Evolutionary conservation across 2,329 filamentous ascomycete species (phyloP), one percentile per base, ranked within the genome.

Genomic region (Pseudocercospora ulei): DNA sequence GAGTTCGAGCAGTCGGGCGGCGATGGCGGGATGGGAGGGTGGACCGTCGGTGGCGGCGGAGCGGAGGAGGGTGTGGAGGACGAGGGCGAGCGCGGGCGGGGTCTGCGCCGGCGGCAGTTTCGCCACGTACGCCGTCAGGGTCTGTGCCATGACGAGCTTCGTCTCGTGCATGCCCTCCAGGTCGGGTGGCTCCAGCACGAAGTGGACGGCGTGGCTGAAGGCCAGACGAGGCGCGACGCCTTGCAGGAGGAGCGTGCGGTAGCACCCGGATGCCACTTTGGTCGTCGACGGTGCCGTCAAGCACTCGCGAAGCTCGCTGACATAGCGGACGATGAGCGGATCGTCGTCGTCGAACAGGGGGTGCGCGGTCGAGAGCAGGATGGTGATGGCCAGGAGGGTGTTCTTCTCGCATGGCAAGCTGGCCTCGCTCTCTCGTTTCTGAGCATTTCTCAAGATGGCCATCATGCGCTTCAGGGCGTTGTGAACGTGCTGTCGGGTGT

Each of bases 371-470:
- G 85, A 94, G 44, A 98, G 78, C 5, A 98, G 72, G 43, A 98
- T 82, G 0, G 90, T 94, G 30, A 81, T 80, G 1, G 86, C 84
- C 31, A 98, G 70, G 3, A 98, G 73, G 3, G 81, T 82, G 56
- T 96, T 98, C 67, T 92, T 95, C 55, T 95, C 88, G 59, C 86
- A 93, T 1, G 80, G 69, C 14, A 98, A 69, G 2, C 86, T 85
- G 3, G 80, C 78, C 12, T 87, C 78, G 3, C 70, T 73, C 54
- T 87, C 82, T 25, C 82, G 73, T 57, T 78, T 82, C 61, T 87
- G 82, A 0, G 79, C 80, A 49, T 82, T 70, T 13, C 81, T 69
- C 50, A 86, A 77, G 38, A 92, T 90, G 11, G 80, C 75, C 14
- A 94, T 64, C 67, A 95, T 90, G 3, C 84, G 78, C 18, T 80